Conservation (phyloP, 1,284 basidiomycete genomes). For the Sanghuangporus sanghuang region DNA sequence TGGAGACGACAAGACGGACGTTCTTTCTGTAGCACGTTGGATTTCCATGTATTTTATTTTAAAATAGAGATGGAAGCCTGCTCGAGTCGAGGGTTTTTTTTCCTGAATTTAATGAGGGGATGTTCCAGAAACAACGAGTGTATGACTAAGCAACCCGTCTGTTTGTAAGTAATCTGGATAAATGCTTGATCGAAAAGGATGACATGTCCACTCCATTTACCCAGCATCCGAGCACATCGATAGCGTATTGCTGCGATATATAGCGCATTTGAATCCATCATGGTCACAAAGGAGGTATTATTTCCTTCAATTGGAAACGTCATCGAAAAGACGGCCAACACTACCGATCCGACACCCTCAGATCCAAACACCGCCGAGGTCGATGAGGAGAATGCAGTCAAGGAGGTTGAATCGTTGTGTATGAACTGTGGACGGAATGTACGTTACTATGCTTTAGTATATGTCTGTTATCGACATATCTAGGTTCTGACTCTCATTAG, state of each 20-base stretch:
- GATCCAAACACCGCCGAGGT: not conserved
- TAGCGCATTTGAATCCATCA: not conserved
- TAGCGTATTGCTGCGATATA: not conserved
- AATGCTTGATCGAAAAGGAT: not conserved
- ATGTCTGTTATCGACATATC: slow-evolving; percentile 10
- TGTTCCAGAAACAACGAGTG: not conserved
- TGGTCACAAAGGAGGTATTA: slow-evolving; percentile 26
- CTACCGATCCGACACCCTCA: slow-evolving; percentile 21
- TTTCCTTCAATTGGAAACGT: slow-evolving; percentile 47
- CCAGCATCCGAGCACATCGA: not conserved
- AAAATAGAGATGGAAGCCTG: not conserved
- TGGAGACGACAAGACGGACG: slow-evolving; percentile 73
- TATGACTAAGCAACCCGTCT: not conserved
- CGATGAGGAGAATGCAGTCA: slow-evolving; percentile 62
- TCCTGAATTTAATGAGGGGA: not conserved
- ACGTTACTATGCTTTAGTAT: slow-evolving; percentile 22
- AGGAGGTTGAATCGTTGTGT: slow-evolving; percentile 89
- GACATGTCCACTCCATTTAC: not conserved
- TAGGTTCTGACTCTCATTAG: slow-evolving; percentile 36
- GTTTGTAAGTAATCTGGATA: not conserved
- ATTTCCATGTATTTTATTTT: not conserved
- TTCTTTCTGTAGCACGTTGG: slow-evolving; percentile 60
- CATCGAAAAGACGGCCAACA: slow-evolving; percentile 34
- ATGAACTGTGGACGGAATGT: slow-evolving; percentile 92
- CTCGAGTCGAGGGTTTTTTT: not conserved